phyloP scores from a whole-genome alignment of 495 filamentous ascomycete species.

The Neurospora hispaniola region DNA sequence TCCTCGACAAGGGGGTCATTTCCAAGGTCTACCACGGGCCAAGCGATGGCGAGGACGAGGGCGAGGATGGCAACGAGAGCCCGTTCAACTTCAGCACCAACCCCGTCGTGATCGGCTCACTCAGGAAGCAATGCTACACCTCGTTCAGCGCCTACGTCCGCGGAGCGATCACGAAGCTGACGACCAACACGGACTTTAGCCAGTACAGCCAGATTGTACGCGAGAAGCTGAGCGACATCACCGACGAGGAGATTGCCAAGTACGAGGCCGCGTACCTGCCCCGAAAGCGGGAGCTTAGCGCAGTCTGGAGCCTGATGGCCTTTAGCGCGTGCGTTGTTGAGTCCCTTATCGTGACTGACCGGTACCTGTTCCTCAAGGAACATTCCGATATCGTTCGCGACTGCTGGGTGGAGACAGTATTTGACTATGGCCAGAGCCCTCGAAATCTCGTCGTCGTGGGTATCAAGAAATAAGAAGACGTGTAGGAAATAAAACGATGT shows the following conservation, averaged over 20 bases:
- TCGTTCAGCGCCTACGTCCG: slow-evolving; percentile 69
- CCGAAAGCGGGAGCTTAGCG: slow-evolving; percentile 72
- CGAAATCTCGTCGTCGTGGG: slow-evolving; percentile 86
- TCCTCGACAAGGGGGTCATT: slow-evolving; percentile 71
- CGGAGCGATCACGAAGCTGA: slow-evolving; percentile 68
- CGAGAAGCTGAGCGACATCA: slow-evolving; percentile 50
- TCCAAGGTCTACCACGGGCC: slow-evolving; percentile 40
- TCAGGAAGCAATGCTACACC: slow-evolving; percentile 69
- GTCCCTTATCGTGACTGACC: slow-evolving; percentile 79
- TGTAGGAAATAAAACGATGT: neutral
- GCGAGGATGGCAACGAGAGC: slow-evolving; percentile 26
- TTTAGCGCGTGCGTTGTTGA: slow-evolving; percentile 85
- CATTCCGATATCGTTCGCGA: slow-evolving; percentile 54
- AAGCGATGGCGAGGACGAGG: slow-evolving; percentile 14
- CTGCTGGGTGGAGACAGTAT: slow-evolving; percentile 86
- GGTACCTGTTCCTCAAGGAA: slow-evolving; percentile 82
- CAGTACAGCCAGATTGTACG: slow-evolving; percentile 44
- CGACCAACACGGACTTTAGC: slow-evolving; percentile 43
- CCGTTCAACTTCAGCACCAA: slow-evolving; percentile 48
- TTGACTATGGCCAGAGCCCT: slow-evolving; percentile 81
- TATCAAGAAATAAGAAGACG: slow-evolving; percentile 51
- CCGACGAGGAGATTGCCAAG: slow-evolving; percentile 57
- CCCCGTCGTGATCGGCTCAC: slow-evolving; percentile 75
- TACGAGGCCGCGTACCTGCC: slow-evolving; percentile 55
- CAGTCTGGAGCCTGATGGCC: slow-evolving; percentile 90